Base-by-base conservation (phyloP, 768 basidiomycete genomes). In the Brasilioporus rufonigricans region DNA sequence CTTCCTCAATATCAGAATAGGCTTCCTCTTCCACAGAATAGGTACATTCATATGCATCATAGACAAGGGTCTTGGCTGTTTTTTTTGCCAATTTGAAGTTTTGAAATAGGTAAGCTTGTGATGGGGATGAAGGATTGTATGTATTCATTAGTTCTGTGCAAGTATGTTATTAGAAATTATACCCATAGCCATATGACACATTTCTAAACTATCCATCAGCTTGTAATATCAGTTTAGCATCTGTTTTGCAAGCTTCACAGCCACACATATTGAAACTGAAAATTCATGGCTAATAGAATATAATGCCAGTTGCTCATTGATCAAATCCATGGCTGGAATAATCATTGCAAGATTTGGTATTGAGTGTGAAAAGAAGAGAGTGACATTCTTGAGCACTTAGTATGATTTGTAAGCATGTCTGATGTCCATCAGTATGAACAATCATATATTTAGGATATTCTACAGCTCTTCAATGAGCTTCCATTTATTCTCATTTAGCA, bases 401-500 rank as follows among this genome's bases (percentile, higher is more conserved):
- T 5, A 4, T 29, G 27, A 29, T 29, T 29, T 29, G 27, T 29
- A 4, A 29, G 27, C 27, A 29, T 29, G 27, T 29, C 27, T 29
- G 27, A 29, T 29, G 9, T 29, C 27, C 27, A 29, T 29, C 27
- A 29, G 27, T 29, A 9, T 4, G 9, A 29, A 18, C 29, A 29
- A 31, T 27, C 29, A 27, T 16, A 47, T 21, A 24, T 38, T 38
- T 6, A 48, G 7, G 11, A 48, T n/a, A 7, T 19, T 41, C 18
- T 48, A 43, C 6, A 68, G 45, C 44, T 69, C 57, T 3, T 35
- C 18, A 0, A 59, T 23, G 1, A 61, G 40, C 9, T 21, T 16
- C 66, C 63, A 67, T 40, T 67, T 61, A 11, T 51, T 13, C 0
- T 53, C 21, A 7, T 12, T 26, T 0, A 70, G 16, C 1, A 59